Percentiles rank a stretch among this genome's conserved stretches.
Evolutionary conservation across 2,329 filamentous ascomycete species (phyloP).

Genomic region (Acarospora socialis): DNA sequence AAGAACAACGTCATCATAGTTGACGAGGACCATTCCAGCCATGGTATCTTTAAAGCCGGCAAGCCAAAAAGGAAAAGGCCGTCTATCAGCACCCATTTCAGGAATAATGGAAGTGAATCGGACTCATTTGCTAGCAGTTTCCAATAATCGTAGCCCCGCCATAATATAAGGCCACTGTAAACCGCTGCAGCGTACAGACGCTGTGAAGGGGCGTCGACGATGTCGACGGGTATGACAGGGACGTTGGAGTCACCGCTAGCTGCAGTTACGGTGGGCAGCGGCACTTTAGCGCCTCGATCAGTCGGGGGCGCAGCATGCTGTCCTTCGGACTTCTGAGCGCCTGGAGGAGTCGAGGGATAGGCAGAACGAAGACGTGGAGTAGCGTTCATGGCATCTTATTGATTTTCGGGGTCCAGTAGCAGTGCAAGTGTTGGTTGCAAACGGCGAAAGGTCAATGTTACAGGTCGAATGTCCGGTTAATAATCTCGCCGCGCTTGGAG

Average conservation of each 20-base stretch:
- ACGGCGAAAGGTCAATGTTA: constrained; percentile 4
- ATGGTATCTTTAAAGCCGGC: constrained; percentile 80
- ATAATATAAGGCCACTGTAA: constrained; percentile 62
- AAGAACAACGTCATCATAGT: constrained; percentile 59
- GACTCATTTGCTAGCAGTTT: constrained; percentile 65
- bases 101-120: constrained; percentile 75
- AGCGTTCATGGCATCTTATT: constrained; percentile 60
- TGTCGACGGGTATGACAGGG: constrained; percentile 65
- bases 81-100: constrained; percentile 89
- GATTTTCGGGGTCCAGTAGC: neutral
- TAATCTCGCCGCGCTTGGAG: too few relatives aligned
- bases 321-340: constrained; percentile 25
- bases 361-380: constrained; percentile 73
- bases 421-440: too few relatives aligned
- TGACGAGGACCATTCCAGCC: constrained; percentile 79
- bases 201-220: constrained; percentile 84
- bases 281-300: constrained; percentile 10
- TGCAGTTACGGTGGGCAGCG: too few relatives aligned
- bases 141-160: constrained; percentile 78
- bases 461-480: neutral
- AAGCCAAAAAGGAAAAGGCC: constrained; percentile 75
- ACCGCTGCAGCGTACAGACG: constrained; percentile 73
- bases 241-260: constrained; percentile 17
- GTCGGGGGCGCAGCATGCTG: constrained; percentile 19
- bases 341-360: constrained; percentile 60